Conservation (phyloP, 2,329 filamentous ascomycete genomes). For the Fusarium sp. region DNA sequence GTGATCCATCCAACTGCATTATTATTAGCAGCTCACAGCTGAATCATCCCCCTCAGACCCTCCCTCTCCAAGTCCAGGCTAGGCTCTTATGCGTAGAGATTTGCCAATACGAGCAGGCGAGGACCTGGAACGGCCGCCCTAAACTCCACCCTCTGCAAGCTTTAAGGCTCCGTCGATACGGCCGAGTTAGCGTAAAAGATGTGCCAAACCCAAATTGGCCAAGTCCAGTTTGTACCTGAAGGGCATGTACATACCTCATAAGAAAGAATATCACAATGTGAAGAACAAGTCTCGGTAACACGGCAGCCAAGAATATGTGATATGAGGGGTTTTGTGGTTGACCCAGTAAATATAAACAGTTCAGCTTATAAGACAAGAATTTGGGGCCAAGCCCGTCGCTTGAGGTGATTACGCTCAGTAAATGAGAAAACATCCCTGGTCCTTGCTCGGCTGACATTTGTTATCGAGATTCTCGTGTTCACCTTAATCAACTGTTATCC, state of each 20-base stretch:
- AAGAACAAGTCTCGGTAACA: slow-evolving; percentile 5
- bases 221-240: slow-evolving; percentile 27
- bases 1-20: background rate
- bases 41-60: slow-evolving; percentile 13
- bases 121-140: slow-evolving; percentile 22
- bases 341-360: background rate
- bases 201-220: slow-evolving; percentile 20
- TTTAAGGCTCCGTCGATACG: slow-evolving; percentile 10
- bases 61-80: background rate
- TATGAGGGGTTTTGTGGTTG: slow-evolving; percentile 2
- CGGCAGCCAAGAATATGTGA: background rate
- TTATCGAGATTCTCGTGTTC: background rate
- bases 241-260: background rate
- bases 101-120: slow-evolving; percentile 37
- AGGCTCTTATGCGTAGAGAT: slow-evolving; percentile 14
- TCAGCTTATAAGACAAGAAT: background rate
- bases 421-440: background rate
- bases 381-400: background rate
- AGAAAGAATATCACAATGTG: background rate
- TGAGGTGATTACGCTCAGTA: background rate
- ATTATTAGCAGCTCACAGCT: background rate
- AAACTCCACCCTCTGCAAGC: slow-evolving; percentile 12
- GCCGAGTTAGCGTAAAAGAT: slow-evolving; percentile 10
- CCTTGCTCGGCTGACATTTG: background rate
- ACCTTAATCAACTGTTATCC: background rate